Conservation (phyloP, 2,329 filamentous ascomycete genomes). For the Alternaria infectoria region DNA sequence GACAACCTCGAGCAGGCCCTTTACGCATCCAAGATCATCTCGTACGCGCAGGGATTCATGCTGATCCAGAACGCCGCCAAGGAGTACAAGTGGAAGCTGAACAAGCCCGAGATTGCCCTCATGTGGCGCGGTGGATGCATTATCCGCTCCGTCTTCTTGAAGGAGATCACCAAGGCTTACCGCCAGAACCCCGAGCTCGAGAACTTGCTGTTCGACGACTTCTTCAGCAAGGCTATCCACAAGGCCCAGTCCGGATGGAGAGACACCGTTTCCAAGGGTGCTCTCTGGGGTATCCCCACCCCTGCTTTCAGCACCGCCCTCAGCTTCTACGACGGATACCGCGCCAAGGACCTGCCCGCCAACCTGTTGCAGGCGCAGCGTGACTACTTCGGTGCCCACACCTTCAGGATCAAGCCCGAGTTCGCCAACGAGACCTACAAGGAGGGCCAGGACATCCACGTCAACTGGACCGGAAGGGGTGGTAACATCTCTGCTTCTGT, state of each 20-base stretch:
- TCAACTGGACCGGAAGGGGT: constrained; percentile 99
- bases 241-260: constrained; percentile 72
- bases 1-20: constrained; percentile 98
- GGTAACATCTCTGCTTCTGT: constrained; percentile 91
- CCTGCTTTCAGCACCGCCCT: constrained; percentile 96
- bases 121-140: constrained; percentile 99
- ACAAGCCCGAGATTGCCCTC: constrained; percentile 99
- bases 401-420: constrained; percentile 62
- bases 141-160: constrained; percentile 99
- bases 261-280: constrained; percentile 83
- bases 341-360: constrained; percentile 94
- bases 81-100: constrained; percentile 97
- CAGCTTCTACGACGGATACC: constrained; percentile 98
- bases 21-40: constrained; percentile 99
- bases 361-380: constrained; percentile 98
- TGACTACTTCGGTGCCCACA: constrained; percentile 89
- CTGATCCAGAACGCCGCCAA: constrained; percentile 97
- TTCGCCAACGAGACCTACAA: constrained; percentile 74
- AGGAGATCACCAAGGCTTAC: constrained; percentile 96
- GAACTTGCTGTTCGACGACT: constrained; percentile 98
- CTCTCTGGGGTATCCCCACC: constrained; percentile 92
- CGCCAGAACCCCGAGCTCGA: constrained; percentile 91
- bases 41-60: constrained; percentile 99
- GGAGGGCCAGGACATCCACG: constrained; percentile 87
- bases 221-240: constrained; percentile 99